Percentiles rank a stretch among this genome's conserved stretches.
Conservation (phyloP, 1,139 yeast species). For the Saccharomycopsis crataegensis region DNA sequence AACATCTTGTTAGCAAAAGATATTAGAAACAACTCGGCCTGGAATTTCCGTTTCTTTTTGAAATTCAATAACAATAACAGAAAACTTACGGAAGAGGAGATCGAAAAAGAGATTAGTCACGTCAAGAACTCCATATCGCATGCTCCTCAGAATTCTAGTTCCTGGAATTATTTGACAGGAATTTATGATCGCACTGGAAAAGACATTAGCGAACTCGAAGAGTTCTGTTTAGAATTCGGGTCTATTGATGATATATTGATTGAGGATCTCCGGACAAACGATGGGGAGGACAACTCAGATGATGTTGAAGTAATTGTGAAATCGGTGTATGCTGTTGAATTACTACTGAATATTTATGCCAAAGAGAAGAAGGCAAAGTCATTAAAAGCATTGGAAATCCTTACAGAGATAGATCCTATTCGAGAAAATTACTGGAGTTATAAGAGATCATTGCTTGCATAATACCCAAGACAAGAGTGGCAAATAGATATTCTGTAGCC, state of each 20-base stretch:
- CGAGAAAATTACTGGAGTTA: conserved; percentile 11
- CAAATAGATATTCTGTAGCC: no score
- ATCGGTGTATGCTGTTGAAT: conserved; percentile 63
- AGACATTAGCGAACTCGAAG: conserved; percentile 33
- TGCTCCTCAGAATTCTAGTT: conserved; percentile 79
- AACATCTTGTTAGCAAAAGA: conserved; percentile 49
- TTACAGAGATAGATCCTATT: conserved; percentile 12
- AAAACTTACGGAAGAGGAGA: conserved; percentile 22
- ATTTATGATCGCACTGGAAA: conserved; percentile 35
- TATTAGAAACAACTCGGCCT: conserved; percentile 84
- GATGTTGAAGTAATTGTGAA: conserved; percentile 31
- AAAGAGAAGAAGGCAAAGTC: conserved; percentile 30
- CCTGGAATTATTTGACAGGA: conserved; percentile 80
- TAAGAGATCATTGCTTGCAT: conserved; percentile 1
- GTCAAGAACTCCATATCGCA: conserved; percentile 16
- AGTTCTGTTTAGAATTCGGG: conserved; percentile 38
- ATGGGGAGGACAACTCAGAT: conserved; percentile 20
- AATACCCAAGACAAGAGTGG: background rate
- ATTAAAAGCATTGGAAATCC: conserved; percentile 26
- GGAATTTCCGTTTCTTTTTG: conserved; percentile 79
- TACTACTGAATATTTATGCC: conserved; percentile 46
- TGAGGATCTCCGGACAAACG: conserved; percentile 17
- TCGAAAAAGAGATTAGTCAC: conserved; percentile 15
- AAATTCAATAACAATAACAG: conserved; percentile 21
- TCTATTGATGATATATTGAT: conserved; percentile 22